These are phyloP conservation scores for Pilobolus umbonatus DNA, from an alignment of 192 early-diverging fungal genomes.

Conservation along the genomic window DNA sequence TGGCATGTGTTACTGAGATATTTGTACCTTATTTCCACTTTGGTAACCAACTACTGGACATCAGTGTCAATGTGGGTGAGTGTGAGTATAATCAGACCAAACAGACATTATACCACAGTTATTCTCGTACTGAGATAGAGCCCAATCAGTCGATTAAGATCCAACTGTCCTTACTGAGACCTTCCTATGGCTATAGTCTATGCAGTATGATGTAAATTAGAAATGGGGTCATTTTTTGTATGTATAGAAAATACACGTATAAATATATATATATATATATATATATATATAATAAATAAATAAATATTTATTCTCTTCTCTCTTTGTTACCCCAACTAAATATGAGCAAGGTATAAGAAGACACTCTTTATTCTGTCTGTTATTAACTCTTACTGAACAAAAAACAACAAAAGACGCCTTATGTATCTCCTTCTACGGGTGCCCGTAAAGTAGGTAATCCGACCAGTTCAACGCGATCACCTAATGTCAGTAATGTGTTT, in stretches of 20 bases:
- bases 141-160: background rate
- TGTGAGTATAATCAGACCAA: slow-evolving; percentile 62
- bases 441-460: slow-evolving; percentile 3
- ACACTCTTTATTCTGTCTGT: background rate
- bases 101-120: slow-evolving; percentile 61
- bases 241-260: too few species aligned
- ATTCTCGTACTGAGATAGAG: background rate
- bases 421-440: slow-evolving; percentile 12
- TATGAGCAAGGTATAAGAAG: slow-evolving; percentile 6
- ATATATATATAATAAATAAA: background rate
- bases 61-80: slow-evolving; percentile 62
- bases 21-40: slow-evolving; percentile 77
- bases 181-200: too few species aligned
- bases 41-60: slow-evolving; percentile 39
- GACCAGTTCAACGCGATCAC: background rate
- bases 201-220: too few species aligned
- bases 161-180: background rate
- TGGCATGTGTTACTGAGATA: slow-evolving; percentile 51
- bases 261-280: too few species aligned
- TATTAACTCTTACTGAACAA: background rate
- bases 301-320: too few species aligned
- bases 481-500: slow-evolving; percentile 14
- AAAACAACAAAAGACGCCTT: slow-evolving; percentile 2
- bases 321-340: too few species aligned
- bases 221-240: too few species aligned